A percentile compares a stretch with the other conserved stretches of the same genome.
Evolutionary conservation across 805 yeast species (phyloP).

Genomic region (Candida ortonii): DNA sequence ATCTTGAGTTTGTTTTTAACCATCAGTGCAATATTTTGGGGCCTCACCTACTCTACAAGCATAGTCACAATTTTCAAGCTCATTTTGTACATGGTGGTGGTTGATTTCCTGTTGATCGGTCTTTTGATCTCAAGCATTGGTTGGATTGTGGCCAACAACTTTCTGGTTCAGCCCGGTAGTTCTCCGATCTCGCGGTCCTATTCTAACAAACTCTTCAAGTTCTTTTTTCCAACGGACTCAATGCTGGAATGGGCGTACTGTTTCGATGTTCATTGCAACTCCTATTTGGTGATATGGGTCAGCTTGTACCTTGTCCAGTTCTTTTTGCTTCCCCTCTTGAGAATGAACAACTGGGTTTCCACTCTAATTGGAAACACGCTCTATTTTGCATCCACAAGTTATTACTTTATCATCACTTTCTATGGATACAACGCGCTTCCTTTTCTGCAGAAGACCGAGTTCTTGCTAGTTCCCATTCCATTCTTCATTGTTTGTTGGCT

Average conservation of each 20-base stretch:
- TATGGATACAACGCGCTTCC: constrained; percentile 84
- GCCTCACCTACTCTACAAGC: constrained; percentile 71
- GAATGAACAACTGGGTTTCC: constrained; percentile 63
- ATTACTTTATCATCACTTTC: constrained; percentile 77
- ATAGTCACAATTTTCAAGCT: constrained; percentile 59
- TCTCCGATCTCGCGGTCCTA: constrained; percentile 5
- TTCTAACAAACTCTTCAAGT: constrained; percentile 28
- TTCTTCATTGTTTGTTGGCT: constrained; percentile 56
- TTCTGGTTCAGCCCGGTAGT: constrained; percentile 37
- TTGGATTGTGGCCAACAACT: constrained; percentile 69
- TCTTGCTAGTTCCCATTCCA: constrained; percentile 62
- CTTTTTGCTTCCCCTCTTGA: constrained; percentile 66
- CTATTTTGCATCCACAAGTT: constrained; percentile 69
- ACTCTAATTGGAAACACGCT: constrained; percentile 73
- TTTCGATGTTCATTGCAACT: constrained; percentile 90
- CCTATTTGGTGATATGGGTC: constrained; percentile 81
- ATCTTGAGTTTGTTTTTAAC: constrained; percentile 63
- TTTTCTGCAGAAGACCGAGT: constrained; percentile 60
- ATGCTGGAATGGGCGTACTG: constrained; percentile 89
- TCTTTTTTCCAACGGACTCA: constrained; percentile 32
- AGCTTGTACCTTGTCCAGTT: constrained; percentile 72
- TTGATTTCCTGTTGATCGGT: constrained; percentile 78
- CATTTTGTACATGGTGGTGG: constrained; percentile 76
- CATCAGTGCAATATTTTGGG: constrained; percentile 86
- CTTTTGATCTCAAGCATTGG: constrained; percentile 63